Evolutionary conservation across 768 basidiomycete genomes (phyloP), one percentile per base, ranked within the genome.

Genomic region (Floccularia luteovirens): DNA sequence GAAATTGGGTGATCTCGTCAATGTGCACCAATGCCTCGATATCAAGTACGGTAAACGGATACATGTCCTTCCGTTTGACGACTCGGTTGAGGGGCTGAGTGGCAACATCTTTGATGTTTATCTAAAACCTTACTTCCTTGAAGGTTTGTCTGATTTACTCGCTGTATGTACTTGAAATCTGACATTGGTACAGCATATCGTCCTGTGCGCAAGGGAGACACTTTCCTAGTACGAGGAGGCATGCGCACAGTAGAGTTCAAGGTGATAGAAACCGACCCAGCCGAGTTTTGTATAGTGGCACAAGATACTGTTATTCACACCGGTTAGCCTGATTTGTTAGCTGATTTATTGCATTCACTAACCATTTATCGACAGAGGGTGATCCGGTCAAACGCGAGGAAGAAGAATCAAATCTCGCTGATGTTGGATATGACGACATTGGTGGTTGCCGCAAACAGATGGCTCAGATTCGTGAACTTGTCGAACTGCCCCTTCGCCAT

Each of bases 241-340:
- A 94, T 96, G 88, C 74, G 94, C 50, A 93, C 91, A 37, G 94
- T 98, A 31, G 96, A 99, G 65, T 99, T 99, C 74, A 99, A 99
- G 64, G 90, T 98, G 39, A 84, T 98, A 50, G 96, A 98, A 62
- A 96, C 92, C 24, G 96, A 99, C 60, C 96, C 96, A 0, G 75
- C 93, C 22, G 96, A 98, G 55, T 97, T 86, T 64, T 98, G 96
- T 69, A 99, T 99, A 48, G 93, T 99, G 30, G 94, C 96, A 0
- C 96, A 98, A 59, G 96, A 99, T 55, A 99, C 96, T 1, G 96
- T 99, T 39, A 93, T 97, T 49, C 89, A 90, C 62, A 91, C 88
- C 28, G 86, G 86, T 79, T 38, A 22, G 67, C 63, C 10, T 28
- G 12, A 8, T 24, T 20, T 17, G 12, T 31, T n/a, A 5, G 27